phyloP scores from a whole-genome alignment of 192 early-diverging fungal species.

The Lobosporangium transversale region DNA sequence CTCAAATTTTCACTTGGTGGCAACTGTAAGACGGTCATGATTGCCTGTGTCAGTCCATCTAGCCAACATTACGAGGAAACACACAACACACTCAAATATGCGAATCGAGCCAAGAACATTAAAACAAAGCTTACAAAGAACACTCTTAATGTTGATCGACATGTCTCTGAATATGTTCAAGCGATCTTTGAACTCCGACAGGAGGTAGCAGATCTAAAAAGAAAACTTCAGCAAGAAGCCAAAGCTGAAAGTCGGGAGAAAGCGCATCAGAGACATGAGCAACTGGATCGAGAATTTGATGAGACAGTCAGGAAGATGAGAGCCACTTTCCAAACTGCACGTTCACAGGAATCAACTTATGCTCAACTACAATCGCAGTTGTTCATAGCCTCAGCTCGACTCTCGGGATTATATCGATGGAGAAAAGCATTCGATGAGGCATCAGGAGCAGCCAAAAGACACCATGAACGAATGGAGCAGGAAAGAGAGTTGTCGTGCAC shows the following conservation, averaged over 20 bases:
- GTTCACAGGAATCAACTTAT: constrained; percentile 32
- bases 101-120: constrained; percentile 96
- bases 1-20: constrained; percentile 97
- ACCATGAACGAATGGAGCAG: constrained; percentile 20
- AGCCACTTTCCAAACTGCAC: constrained; percentile 34
- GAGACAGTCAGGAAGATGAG: constrained; percentile 42
- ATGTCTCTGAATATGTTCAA: constrained; percentile 69
- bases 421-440: constrained; percentile 28
- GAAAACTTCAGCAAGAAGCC: constrained; percentile 42
- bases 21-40: constrained; percentile 94
- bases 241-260: constrained; percentile 18
- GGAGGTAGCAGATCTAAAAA: constrained; percentile 65
- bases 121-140: constrained; percentile 87
- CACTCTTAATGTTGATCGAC: constrained; percentile 66
- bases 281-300: constrained; percentile 14
- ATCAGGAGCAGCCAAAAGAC: constrained; percentile 11
- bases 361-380: constrained; percentile 34
- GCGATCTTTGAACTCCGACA: constrained; percentile 69
- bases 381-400: constrained; percentile 23
- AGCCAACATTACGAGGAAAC: constrained; percentile 90
- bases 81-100: constrained; percentile 96
- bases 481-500: constrained; percentile 5
- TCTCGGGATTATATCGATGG: constrained; percentile 31
- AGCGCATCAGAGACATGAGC: constrained; percentile 26
- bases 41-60: constrained; percentile 92